phyloP scores from a whole-genome alignment of 352 stramenopile species.

The Pythium insidiosum region DNA sequence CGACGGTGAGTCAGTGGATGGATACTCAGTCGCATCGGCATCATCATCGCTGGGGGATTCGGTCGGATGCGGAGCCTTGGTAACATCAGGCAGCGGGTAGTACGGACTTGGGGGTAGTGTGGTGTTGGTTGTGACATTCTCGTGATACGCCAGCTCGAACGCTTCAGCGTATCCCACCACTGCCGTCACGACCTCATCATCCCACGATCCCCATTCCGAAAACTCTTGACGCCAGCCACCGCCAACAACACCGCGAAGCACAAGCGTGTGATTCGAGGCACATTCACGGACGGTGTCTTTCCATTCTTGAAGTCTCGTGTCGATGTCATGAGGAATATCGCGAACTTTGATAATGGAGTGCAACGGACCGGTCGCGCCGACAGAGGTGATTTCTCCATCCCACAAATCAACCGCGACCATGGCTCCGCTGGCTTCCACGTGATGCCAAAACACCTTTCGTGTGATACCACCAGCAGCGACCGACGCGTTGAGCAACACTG shows the following conservation, averaged over 20 bases:
- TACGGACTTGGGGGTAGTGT: no score
- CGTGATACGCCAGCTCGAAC: constrained; percentile 16
- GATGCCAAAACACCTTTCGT: constrained; percentile 16
- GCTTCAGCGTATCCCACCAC: constrained; percentile 20
- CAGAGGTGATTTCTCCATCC: constrained; percentile 8
- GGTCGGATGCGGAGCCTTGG: no score
- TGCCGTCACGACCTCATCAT: constrained; percentile 5
- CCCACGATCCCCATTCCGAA: constrained; percentile 3
- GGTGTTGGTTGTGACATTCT: no score
- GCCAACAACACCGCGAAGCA: constrained; percentile 16
- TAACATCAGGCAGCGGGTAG: no score
- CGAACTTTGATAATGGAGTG: constrained; percentile 13
- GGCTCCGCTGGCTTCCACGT: constrained; percentile 16
- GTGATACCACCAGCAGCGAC: constrained; percentile 13
- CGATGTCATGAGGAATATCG: constrained; percentile 12
- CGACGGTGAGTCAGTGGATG: no score
- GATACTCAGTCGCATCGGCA: no score
- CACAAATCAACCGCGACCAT: constrained; percentile 15
- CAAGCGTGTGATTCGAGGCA: constrained; percentile 10
- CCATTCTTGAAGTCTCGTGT: constrained; percentile 8
- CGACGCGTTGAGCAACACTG: constrained; percentile 11
- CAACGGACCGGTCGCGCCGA: constrained; percentile 10
- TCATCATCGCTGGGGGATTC: no score
- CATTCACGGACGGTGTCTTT: constrained; percentile 9
- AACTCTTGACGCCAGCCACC: constrained; percentile 20